Base-by-base conservation (phyloP, 1,284 basidiomycete genomes). In the Cutaneotrichosporon daszewskae region DNA sequence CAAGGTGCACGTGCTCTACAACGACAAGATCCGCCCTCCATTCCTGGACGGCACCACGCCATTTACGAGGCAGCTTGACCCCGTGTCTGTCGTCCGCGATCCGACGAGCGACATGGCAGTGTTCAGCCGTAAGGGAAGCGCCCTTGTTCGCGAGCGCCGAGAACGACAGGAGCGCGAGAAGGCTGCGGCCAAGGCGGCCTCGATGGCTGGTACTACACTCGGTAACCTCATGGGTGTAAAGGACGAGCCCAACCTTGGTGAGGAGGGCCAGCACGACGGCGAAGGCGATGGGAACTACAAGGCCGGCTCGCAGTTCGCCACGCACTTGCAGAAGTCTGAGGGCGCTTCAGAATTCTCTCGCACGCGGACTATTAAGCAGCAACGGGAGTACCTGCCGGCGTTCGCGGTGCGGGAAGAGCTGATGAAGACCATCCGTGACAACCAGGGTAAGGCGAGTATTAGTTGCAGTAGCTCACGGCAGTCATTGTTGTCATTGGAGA, bases 211-310 rank as follows among this genome's bases (percentile, higher is more conserved):
- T 5, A 97, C 94, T 0, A 78, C 84, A 0, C 76, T 99, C 8
- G 95, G 95, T 13, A 98, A 99, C 68, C 85, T 98, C 52, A 89
- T 96, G 80, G 95, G 95, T 18, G 89, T 98, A 23, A 88, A 87
- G 68, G 90, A 96, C 52, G 89, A 95, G 59, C 90, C 94, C 42
- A 63, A 69, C 37, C 58, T 71, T 2, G 71, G 69, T 5, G 58
- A 57, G 29, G 62, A 83, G 80, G 83, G 81, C 1, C 83, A 76
- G 40, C 62, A 63, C 39, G 73, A 69, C 14, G 79, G 77, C 31
- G 79, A 83, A 35, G 73, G 68, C 12, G 80, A 78, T 32, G 79
- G 83, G 31, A 81, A 86, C 62, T 91, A 89, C 68, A 92, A 85
- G 66, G 86, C 87, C 23, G 95, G 95, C 45, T 95, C 90, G 2